Evolutionary conservation across 1,284 basidiomycete species (phyloP).

Genomic region (Trametes polyzona): DNA sequence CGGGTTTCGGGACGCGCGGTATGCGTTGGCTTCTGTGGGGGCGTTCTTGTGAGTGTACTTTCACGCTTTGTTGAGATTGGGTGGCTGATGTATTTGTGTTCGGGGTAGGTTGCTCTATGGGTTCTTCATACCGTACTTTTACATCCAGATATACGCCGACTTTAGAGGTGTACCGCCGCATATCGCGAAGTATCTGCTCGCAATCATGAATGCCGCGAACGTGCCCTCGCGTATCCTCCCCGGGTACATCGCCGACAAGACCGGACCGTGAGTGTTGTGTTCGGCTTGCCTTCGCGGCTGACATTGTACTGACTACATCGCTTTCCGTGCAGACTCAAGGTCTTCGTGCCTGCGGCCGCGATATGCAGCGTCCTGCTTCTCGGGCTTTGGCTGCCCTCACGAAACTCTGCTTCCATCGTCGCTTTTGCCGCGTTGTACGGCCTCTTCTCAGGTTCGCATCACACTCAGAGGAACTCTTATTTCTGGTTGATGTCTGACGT

Average conservation of each 20-base stretch:
- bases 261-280: constrained; percentile 13
- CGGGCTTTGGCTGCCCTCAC: constrained; percentile 22
- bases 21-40: constrained; percentile 33
- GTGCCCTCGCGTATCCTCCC: constrained; percentile 22
- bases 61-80: neutral
- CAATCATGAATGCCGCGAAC: constrained; percentile 25
- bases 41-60: constrained; percentile 35
- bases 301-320: neutral
- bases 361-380: constrained; percentile 19
- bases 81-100: neutral
- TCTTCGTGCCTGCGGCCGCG: constrained; percentile 18
- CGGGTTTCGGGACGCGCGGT: constrained; percentile 38
- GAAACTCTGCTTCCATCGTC: constrained; percentile 15
- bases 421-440: constrained; percentile 24
- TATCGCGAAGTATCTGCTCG: constrained; percentile 20
- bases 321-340: constrained; percentile 5
- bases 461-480: no score
- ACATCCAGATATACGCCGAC: constrained; percentile 25
- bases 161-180: constrained; percentile 19
- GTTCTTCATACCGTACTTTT: constrained; percentile 49
- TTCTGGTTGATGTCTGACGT: neutral
- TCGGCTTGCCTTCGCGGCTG: no score
- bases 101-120: constrained; percentile 22
- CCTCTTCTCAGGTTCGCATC: constrained; percentile 17
- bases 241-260: constrained; percentile 20